Percentiles rank a stretch among this genome's conserved stretches.
Evolutionary conservation across 2,329 filamentous ascomycete genomes (phyloP).

Genomic region (Pyrenochaeta sp.): DNA sequence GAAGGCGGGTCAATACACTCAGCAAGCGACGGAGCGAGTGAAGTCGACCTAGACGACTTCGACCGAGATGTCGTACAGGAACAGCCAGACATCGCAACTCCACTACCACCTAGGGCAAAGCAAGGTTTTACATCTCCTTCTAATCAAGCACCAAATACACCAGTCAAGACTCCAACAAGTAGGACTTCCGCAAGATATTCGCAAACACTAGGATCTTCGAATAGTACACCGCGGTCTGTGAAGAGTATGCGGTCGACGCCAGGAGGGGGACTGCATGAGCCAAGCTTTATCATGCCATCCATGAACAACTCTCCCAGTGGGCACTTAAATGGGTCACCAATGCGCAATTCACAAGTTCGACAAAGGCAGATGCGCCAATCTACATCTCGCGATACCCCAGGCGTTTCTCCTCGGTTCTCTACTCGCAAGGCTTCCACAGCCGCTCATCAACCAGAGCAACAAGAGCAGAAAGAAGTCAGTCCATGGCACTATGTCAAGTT

Average conservation of each 20-base stretch:
- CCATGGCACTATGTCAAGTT: constrained; percentile 35
- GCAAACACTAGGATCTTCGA: constrained; percentile 14
- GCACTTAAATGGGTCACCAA: constrained; percentile 21
- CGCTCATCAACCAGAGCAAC: neutral
- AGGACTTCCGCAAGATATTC: constrained; percentile 16
- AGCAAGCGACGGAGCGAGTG: constrained; percentile 34
- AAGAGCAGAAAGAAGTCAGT: constrained; percentile 23
- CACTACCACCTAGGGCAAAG: constrained; percentile 22
- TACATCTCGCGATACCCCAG: constrained; percentile 5
- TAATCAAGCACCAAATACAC: neutral
- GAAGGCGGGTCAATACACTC: constrained; percentile 35
- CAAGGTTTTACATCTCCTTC: constrained; percentile 17
- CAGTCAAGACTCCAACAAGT: constrained; percentile 18
- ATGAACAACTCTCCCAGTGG: constrained; percentile 25
- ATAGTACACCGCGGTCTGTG: constrained; percentile 12
- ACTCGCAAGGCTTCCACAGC: constrained; percentile 5
- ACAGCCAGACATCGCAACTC: constrained; percentile 20
- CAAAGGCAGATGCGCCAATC: constrained; percentile 18
- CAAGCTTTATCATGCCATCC: constrained; percentile 56
- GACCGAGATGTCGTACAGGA: constrained; percentile 29
- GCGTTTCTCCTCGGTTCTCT: constrained; percentile 10
- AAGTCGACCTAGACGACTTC: constrained; percentile 33
- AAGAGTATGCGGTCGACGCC: constrained; percentile 22
- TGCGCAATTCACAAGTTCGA: constrained; percentile 32
- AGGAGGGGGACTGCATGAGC: constrained; percentile 38